Base-by-base conservation (phyloP, 2,329 filamentous ascomycete species). In the Paraconiothyrium brasiliense region DNA sequence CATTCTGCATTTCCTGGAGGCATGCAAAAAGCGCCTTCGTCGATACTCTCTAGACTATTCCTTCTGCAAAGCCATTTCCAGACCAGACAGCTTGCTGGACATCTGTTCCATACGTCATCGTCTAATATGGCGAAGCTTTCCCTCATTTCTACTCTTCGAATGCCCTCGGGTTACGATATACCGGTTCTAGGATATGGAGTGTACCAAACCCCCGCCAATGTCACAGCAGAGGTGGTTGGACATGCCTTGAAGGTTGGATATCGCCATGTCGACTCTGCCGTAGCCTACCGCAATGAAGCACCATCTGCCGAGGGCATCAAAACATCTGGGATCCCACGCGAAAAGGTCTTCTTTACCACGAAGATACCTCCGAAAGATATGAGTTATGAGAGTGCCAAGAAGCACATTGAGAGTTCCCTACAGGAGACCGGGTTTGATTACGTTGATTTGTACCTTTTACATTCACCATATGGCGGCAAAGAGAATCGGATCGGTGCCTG, bases 261-360 rank as follows among this genome's bases (percentile, higher is more conserved):
- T 72, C 83, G 87, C 35, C 87, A 90, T 69, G 85, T 90, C 49
- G 89, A 90, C 77, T 86, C 89, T 0, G 91, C 90, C 1, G 76
- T 78, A 5, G 4, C 87, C 69, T 93, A 93, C 75, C 84, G 79
- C 59, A 93, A 93, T 67, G 91, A 93, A 73, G 76, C 80, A 13
- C 83, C 90, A 69, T 89, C 92, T 39, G 89, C 89, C 6, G 81
- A 86, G 51, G 90, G 90, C 1, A 80, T 92, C 37, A 82, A 82
- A 47, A 74, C 84, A 56, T 88, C 86, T 1, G 83, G 83, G 0
- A 68, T 92, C 10, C 77, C 83, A 2, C 84, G 89, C 39, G 78
- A 82, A 13, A 82, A 91, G 14, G 68, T 93, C 39, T 93, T 90
- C 76, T 80, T 92, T 56, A 92, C 90, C 0, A 91, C 89, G 48